phyloP scores from a whole-genome alignment of 768 basidiomycete species.

The Leccinum uliginosum region DNA sequence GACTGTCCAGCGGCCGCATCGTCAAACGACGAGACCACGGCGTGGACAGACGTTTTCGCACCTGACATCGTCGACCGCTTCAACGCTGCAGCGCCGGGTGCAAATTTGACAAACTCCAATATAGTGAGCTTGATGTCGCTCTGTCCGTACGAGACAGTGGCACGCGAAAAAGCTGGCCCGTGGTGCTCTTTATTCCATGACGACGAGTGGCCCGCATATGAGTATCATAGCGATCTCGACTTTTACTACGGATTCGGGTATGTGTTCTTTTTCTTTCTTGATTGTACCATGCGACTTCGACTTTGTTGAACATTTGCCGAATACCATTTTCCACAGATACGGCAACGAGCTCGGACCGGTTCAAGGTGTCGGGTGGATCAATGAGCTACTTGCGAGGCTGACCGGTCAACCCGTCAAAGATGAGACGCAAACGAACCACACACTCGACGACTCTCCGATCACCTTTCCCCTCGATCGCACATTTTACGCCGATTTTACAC shows the following conservation, averaged over 20 bases:
- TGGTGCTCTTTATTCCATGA: constrained; percentile 66
- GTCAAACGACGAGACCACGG: constrained; percentile 29
- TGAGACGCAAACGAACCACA: constrained; percentile 71
- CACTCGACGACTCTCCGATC: constrained; percentile 54
- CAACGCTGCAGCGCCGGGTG: constrained; percentile 57
- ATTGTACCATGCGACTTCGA: too few species aligned
- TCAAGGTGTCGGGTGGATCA: constrained; percentile 82
- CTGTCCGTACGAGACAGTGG: constrained; percentile 72
- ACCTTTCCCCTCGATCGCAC: constrained; percentile 71
- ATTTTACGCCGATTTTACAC: constrained; percentile 78
- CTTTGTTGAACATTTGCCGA: too few species aligned
- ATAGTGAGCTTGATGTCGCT: constrained; percentile 58
- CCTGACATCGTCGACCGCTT: constrained; percentile 52
- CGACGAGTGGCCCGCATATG: constrained; percentile 59
- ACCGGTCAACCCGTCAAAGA: constrained; percentile 60
- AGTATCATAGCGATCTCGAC: constrained; percentile 63
- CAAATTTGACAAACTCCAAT: constrained; percentile 51
- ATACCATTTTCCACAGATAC: constrained; percentile 37
- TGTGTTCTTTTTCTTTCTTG: too few species aligned
- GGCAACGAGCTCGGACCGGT: constrained; percentile 64
- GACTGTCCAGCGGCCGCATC: constrained; percentile 34
- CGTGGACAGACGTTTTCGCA: constrained; percentile 53
- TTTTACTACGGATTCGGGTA: constrained; percentile 72
- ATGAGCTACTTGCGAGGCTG: constrained; percentile 79
- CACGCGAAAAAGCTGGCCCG: constrained; percentile 42